Evolutionary conservation across 805 yeast species (phyloP).

Genomic region (Saturnispora silvae): DNA sequence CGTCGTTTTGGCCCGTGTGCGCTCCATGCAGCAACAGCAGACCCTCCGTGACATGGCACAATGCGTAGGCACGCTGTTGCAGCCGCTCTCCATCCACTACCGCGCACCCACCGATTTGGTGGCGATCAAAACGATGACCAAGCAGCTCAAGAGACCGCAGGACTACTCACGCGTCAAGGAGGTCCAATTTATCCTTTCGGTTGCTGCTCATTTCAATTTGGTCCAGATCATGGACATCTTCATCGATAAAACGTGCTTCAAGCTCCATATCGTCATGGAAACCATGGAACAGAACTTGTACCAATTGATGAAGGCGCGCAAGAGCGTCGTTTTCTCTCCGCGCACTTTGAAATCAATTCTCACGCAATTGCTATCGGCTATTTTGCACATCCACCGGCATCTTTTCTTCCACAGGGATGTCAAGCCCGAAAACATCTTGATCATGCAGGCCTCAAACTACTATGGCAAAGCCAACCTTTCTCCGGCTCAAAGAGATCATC

Average conservation of each 20-base stretch:
- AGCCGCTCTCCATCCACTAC: constrained; percentile 23
- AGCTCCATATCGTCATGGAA: constrained; percentile 81
- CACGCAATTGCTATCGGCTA: constrained; percentile 63
- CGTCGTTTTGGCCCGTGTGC: constrained; percentile 51
- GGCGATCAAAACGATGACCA: constrained; percentile 76
- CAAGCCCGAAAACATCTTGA: constrained; percentile 85
- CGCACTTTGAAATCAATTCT: constrained; percentile 55
- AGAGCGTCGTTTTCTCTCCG: constrained; percentile 41
- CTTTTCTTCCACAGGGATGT: constrained; percentile 79
- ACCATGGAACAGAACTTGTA: constrained; percentile 73
- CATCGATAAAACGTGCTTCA: constrained; percentile 48
- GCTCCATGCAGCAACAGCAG: constrained; percentile 13
- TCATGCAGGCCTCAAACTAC: constrained; percentile 46
- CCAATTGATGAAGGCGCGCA: constrained; percentile 62
- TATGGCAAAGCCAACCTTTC: constrained; percentile 38
- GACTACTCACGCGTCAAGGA: constrained; percentile 56
- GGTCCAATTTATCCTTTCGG: constrained; percentile 50
- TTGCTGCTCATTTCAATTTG: constrained; percentile 62
- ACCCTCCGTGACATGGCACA: constrained; percentile 16
- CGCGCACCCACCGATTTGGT: constrained; percentile 31
- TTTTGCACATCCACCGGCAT: constrained; percentile 67
- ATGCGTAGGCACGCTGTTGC: constrained; percentile 40
- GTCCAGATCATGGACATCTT: constrained; percentile 73
- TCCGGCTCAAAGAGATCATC: constrained; percentile 27
- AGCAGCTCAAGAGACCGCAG: constrained; percentile 38